Base-by-base conservation (phyloP, 768 basidiomycete species). In the Boletus reticuloceps region DNA sequence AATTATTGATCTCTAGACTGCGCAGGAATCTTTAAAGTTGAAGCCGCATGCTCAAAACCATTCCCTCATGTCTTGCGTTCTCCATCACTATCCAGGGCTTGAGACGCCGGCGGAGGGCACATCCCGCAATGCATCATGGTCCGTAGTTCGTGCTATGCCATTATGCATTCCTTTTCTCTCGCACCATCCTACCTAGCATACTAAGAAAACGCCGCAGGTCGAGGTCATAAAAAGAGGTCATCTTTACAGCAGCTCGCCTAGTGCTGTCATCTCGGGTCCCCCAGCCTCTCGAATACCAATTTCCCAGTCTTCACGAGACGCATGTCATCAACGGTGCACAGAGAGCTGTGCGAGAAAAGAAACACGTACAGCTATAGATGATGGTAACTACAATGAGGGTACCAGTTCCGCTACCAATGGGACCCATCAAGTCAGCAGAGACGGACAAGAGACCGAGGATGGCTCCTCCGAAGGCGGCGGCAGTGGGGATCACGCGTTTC, bases 341-440 rank as follows among this genome's bases (percentile, higher is more conserved):
- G 44, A 37, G 13, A 51, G 32, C 41, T 4, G 20, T 4, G 16
- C 27, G 17, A 38, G 6, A 52, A 54, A 27, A 3, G 32, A 54
- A 44, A 50, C 29, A 51, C 56, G 49, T 40, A 58, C 61, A 93
- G 72, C 91, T 89, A 72, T 97, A 97, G 72, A 98, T 97, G 68
- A 94, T 98, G 22, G 96, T 97, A 49, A 96, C 94, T 32, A 94
- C 94, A 93, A 98, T 95, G 60, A 98, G 78, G 67, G 97, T 97
- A 80, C 93, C 92, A 6, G 92, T 95, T 46, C 94, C 94, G 64
- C 90, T 93, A 12, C 95, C 95, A 55, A 98, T 89, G 4, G 96
- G 96, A 51, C 97, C 97, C 80, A 95, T 88, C 58, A 99, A 74
- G 68, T 99, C 96, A 4, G 97, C 95, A 12, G 85, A 80, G 51